phyloP scores from a whole-genome alignment of 192 early-diverging fungal genomes.

The Rhizoclosmatium globosum region DNA sequence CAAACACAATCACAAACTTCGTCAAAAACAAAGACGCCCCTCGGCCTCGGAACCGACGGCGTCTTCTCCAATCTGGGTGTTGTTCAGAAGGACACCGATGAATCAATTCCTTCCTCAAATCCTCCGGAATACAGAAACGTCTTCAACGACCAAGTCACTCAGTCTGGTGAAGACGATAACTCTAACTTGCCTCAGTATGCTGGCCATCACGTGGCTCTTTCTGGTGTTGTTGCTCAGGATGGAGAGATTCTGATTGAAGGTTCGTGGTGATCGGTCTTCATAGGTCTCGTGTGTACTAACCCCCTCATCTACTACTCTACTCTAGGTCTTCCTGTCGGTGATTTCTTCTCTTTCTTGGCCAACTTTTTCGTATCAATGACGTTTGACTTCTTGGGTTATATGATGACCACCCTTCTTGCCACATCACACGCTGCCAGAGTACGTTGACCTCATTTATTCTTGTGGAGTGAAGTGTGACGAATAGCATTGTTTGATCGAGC shows the following conservation, averaged over 20 bases:
- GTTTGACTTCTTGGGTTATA: constrained; percentile 74
- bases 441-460: constrained; percentile 57
- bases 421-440: constrained; percentile 87
- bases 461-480: not conserved
- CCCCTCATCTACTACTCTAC: constrained; percentile 46
- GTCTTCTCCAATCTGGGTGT: constrained; percentile 58
- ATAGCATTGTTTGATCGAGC: too few species aligned
- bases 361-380: constrained; percentile 73
- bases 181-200: constrained; percentile 7
- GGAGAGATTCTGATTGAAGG: constrained; percentile 88
- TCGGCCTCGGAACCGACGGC: constrained; percentile 41
- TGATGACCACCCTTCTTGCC: constrained; percentile 89
- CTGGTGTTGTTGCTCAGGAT: constrained; percentile 74
- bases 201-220: constrained; percentile 82
- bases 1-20: not conserved
- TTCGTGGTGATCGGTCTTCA: too few species aligned
- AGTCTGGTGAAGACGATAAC: constrained; percentile 18
- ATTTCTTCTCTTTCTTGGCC: constrained; percentile 76
- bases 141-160: constrained; percentile 75
- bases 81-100: constrained; percentile 34
- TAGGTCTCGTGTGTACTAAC: not conserved
- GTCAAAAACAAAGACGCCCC: not conserved
- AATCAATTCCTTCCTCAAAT: constrained; percentile 23
- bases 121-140: constrained; percentile 79
- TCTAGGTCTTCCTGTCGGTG: constrained; percentile 88